Base-by-base conservation (phyloP, 164 flowering plant genomes). In the Tetrastigma voinierianum region DNA sequence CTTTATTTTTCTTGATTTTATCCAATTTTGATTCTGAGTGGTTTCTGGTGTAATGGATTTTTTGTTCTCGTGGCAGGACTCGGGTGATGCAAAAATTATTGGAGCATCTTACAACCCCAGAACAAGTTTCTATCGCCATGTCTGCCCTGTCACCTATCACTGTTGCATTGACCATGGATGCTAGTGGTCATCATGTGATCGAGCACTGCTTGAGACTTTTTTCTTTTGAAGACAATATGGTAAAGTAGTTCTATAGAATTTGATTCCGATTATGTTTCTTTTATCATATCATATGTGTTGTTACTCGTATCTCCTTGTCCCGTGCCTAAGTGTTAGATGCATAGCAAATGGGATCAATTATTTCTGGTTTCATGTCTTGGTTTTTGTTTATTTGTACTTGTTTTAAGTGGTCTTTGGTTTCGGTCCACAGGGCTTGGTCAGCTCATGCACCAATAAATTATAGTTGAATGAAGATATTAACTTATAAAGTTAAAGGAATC, bases 181-280 rank as follows among this genome's bases (percentile, higher is more conserved):
- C 21, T 4, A 69, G 70, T 71, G 88, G 88, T 46, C 76, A 75
- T 44, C 84, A 75, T 70, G 86, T 84, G 45, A 68, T 82, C 49
- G 64, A 67, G 67, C 56, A 68, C 25, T 84, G 84, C 63, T 18
- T 82, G 60, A 55, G 53, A 43, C 40, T 55, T 59, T 79, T 80
- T 70, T 46, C 80, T 9, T 10, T 10, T 20, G 78, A 79, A 68
- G 64, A 73, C 62, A 80, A 51, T 47, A 60, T 62, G 81, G 88
- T 82, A 71, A 59, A 12, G 11, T 51, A 32, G 6, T 32, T 32
- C 40, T 7, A 32, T 32, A 32, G 40, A 32, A 32, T 32, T 32
- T 4, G 40, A 3, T 32, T 32, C n/a, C n/a, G n/a, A n/a, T n/a
- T 32, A 32, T 32, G 40, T 32, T 32, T 32, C 40, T 32, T 32